Conservation (phyloP, 2,329 filamentous ascomycete genomes). For the Akanthomyces lecanii region DNA sequence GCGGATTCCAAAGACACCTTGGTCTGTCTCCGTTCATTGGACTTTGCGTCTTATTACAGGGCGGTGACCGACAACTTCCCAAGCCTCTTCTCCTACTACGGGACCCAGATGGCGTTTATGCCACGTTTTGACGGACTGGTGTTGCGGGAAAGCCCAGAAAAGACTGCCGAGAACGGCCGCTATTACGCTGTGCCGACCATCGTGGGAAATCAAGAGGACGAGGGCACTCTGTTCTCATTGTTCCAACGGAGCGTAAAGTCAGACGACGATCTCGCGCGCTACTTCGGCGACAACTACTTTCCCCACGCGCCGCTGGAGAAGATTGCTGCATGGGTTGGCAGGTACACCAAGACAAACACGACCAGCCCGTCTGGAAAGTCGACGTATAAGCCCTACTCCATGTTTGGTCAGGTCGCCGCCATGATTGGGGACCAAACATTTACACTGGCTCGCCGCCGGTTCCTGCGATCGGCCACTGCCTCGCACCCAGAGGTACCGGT, state of each 20-base stretch:
- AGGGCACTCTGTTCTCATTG: conserved; percentile 70
- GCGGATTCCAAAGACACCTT: not conserved
- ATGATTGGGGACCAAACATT: conserved; percentile 73
- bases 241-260: conserved; percentile 66
- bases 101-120: conserved; percentile 67
- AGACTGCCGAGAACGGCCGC: conserved; percentile 46
- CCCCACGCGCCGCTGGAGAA: conserved; percentile 45
- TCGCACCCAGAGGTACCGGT: conserved; percentile 55
- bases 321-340: conserved; percentile 53
- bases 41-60: conserved; percentile 47
- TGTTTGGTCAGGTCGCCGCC: conserved; percentile 73
- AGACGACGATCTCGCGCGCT: conserved; percentile 53
- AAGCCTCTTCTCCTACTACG: conserved; percentile 61
- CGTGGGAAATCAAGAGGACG: conserved; percentile 73
- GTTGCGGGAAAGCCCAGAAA: conserved; percentile 60
- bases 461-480: conserved; percentile 46
- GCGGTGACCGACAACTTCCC: conserved; percentile 65
- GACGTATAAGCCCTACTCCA: conserved; percentile 67
- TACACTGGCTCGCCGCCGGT: conserved; percentile 63
- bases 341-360: conserved; percentile 53
- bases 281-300: conserved; percentile 60
- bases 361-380: conserved; percentile 67
- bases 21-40: conserved; percentile 10
- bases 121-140: conserved; percentile 66
- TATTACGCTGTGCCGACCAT: conserved; percentile 48